Evolutionary conservation across 169 alveolate genomes (phyloP).

Genomic region (Cryptosporidium baileyi): DNA sequence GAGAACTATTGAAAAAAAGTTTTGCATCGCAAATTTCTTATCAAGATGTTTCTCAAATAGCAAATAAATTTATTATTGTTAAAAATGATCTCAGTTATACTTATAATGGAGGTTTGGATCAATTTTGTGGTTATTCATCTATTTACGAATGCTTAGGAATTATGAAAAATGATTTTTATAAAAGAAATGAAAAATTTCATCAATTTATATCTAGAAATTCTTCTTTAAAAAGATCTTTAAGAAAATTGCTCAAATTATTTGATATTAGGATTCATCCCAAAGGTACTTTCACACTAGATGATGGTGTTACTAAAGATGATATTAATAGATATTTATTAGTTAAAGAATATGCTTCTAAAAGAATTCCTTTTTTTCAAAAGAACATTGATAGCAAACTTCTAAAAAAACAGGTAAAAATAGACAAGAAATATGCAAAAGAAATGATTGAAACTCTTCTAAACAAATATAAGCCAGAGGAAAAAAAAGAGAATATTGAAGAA

Average conservation of each 20-base stretch:
- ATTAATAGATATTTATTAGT: conserved; percentile 7
- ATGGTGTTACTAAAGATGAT: conserved; percentile 40
- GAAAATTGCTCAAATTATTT: conserved; percentile 1
- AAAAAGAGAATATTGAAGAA: neutral
- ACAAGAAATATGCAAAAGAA: neutral
- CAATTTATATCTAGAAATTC: conserved; percentile 31
- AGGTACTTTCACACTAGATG: neutral
- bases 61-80: neutral
- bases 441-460: neutral
- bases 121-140: neutral
- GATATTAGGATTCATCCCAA: neutral
- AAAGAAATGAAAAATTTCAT: conserved; percentile 22
- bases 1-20: conserved; percentile 19
- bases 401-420: neutral
- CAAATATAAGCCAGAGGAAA: neutral
- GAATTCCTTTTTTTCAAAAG: neutral
- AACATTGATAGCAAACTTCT: neutral
- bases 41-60: neutral
- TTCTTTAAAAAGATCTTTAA: neutral
- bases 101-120: neutral
- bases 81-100: neutral
- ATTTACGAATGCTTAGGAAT: conserved; percentile 11
- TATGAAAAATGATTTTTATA: conserved; percentile 47
- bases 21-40: neutral
- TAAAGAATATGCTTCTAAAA: neutral